Conservation (phyloP, 2,329 filamentous ascomycete genomes). For the Clarireedia homoeocarpa region DNA sequence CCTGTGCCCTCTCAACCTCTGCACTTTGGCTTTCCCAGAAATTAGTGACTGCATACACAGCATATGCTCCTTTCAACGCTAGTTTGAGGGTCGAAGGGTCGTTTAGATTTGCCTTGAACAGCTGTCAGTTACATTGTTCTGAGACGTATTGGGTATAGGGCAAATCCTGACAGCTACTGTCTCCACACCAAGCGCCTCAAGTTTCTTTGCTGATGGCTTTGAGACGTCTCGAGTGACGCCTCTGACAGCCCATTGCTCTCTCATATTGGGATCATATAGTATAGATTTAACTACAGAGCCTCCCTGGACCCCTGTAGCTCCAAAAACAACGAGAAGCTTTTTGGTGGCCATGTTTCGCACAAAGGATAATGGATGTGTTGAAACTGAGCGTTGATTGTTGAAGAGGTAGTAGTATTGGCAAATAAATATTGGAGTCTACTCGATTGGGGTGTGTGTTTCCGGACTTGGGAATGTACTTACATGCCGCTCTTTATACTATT, state of each 20-base stretch:
- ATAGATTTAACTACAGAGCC: conserved; percentile 45
- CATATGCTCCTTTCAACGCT: conserved; percentile 27
- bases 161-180: conserved; percentile 31
- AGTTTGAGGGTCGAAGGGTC: conserved; percentile 33
- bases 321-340: conserved; percentile 38
- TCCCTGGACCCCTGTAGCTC: conserved; percentile 44
- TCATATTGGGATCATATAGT: conserved; percentile 37
- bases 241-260: conserved; percentile 37
- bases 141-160: too few relatives aligned
- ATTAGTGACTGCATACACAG: conserved; percentile 28
- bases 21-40: conserved; percentile 32
- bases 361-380: too few relatives aligned
- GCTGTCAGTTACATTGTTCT: too few relatives aligned
- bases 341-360: conserved; percentile 22
- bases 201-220: conserved; percentile 34
- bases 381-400: too few relatives aligned
- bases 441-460: too few relatives aligned
- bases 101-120: conserved; percentile 33
- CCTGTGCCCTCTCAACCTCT: conserved; percentile 37
- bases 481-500: too few relatives aligned
- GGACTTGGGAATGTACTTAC: too few relatives aligned
- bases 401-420: too few relatives aligned
- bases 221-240: conserved; percentile 39
- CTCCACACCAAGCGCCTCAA: conserved; percentile 37
- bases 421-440: too few relatives aligned